These are phyloP conservation scores for Trichoderma semiorbis DNA, from an alignment of 2,329 filamentous ascomycete species.

Conservation along the genomic window DNA sequence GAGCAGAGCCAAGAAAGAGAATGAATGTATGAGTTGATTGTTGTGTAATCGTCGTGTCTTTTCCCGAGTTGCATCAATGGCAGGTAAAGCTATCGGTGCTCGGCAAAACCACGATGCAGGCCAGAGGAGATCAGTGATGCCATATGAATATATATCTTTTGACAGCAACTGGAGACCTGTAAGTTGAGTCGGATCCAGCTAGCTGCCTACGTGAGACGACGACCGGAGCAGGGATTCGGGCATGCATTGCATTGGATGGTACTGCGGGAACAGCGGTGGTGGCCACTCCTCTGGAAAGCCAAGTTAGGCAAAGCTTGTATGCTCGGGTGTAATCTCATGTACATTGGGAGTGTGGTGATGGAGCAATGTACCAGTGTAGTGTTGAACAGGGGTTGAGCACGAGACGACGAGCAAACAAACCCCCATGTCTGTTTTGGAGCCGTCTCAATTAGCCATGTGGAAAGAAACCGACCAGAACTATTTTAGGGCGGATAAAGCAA, in stretches of 20 bases:
- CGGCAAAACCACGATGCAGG: neutral
- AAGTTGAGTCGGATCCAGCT: neutral
- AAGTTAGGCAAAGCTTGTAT: neutral
- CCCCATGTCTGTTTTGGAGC: neutral
- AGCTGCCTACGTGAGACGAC: neutral
- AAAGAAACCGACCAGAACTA: neutral
- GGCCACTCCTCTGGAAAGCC: neutral
- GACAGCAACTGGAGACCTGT: neutral
- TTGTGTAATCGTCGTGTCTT: neutral
- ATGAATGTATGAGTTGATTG: neutral
- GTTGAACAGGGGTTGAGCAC: neutral
- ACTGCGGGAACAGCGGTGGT: neutral
- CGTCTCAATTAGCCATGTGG: neutral
- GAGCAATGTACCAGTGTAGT: neutral
- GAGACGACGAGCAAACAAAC: neutral
- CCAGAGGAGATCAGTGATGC: neutral
- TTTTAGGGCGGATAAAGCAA: neutral
- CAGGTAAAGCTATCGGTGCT: neutral
- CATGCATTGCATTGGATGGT: neutral
- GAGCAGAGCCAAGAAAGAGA: neutral
- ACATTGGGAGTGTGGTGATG: neutral
- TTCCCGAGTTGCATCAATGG: neutral
- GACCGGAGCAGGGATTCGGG: neutral
- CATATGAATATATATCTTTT: neutral
- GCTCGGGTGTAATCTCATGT: neutral